These are phyloP conservation scores for Boletus albobrunnescens DNA, from an alignment of 1,284 basidiomycete genomes.

Conservation along the genomic window DNA sequence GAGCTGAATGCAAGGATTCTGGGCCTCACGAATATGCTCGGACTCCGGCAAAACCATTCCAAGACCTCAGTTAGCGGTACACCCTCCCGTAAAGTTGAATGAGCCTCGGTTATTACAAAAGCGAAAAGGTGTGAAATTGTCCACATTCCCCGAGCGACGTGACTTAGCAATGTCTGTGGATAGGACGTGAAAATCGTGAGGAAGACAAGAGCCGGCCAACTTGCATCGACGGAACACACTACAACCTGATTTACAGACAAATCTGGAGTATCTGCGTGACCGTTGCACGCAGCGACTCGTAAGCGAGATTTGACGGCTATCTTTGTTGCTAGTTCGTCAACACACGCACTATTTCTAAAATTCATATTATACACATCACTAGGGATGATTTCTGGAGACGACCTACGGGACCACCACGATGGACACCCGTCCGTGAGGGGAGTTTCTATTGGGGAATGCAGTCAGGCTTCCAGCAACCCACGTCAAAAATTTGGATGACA, in stretches of 20 bases:
- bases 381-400: neutral
- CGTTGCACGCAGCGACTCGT: slow-evolving; percentile 22
- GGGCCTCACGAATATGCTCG: slow-evolving; percentile 37
- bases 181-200: slow-evolving; percentile 9
- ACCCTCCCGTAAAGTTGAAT: slow-evolving; percentile 22
- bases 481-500: slow-evolving; percentile 22
- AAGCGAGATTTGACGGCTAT: slow-evolving; percentile 19
- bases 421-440: slow-evolving; percentile 13
- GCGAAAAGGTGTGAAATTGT: slow-evolving; percentile 40
- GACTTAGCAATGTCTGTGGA: slow-evolving; percentile 31
- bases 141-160: slow-evolving; percentile 32
- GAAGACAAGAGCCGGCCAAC: slow-evolving; percentile 12
- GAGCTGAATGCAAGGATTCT: slow-evolving; percentile 43
- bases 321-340: slow-evolving; percentile 18
- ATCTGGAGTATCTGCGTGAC: slow-evolving; percentile 17
- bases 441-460: neutral
- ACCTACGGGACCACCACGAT: slow-evolving; percentile 24
- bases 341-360: slow-evolving; percentile 13
- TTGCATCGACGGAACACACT: slow-evolving; percentile 37
- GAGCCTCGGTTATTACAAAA: slow-evolving; percentile 41
- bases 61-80: slow-evolving; percentile 41
- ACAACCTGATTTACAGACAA: slow-evolving; percentile 38
- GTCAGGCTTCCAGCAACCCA: slow-evolving; percentile 14
- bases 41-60: slow-evolving; percentile 42
- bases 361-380: slow-evolving; percentile 2